Evolutionary conservation across 2,329 filamentous ascomycete genomes (phyloP).

Genomic region (Colletotrichum lindemuthianum): DNA sequence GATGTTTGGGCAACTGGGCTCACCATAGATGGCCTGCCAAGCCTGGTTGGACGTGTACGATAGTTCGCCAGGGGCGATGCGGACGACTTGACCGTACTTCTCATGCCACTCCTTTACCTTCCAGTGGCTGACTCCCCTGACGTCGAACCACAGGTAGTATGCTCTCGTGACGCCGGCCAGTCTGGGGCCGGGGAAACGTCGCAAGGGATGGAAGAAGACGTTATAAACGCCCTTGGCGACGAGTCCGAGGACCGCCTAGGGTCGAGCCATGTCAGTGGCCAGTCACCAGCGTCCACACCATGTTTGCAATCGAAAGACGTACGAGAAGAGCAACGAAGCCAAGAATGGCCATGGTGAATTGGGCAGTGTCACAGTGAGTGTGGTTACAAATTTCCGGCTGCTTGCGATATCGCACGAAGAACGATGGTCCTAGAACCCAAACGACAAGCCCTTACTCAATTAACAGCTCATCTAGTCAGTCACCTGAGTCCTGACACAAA

Average conservation of each 20-base stretch:
- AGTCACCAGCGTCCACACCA: background rate
- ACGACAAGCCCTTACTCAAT: background rate
- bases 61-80: slow-evolving; percentile 51
- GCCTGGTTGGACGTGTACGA: slow-evolving; percentile 47
- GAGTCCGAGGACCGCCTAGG: slow-evolving; percentile 16
- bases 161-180: slow-evolving; percentile 32
- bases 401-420: slow-evolving; percentile 3
- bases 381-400: slow-evolving; percentile 11
- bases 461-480: background rate
- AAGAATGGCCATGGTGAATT: slow-evolving; percentile 15
- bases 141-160: slow-evolving; percentile 30
- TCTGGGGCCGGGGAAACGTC: slow-evolving; percentile 44
- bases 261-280: slow-evolving; percentile 5
- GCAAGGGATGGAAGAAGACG: slow-evolving; percentile 44
- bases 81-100: slow-evolving; percentile 47
- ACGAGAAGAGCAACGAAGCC: slow-evolving; percentile 8
- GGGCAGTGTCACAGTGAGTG: background rate
- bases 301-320: background rate
- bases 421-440: background rate
- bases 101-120: slow-evolving; percentile 38
- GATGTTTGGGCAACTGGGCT: background rate
- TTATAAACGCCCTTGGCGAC: slow-evolving; percentile 39
- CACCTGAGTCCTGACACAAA: background rate
- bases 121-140: slow-evolving; percentile 29
- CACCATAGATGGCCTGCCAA: slow-evolving; percentile 54